These are phyloP conservation scores for Lyophyllum shimeji DNA, from an alignment of 768 basidiomycete genomes.

Conservation along the genomic window DNA sequence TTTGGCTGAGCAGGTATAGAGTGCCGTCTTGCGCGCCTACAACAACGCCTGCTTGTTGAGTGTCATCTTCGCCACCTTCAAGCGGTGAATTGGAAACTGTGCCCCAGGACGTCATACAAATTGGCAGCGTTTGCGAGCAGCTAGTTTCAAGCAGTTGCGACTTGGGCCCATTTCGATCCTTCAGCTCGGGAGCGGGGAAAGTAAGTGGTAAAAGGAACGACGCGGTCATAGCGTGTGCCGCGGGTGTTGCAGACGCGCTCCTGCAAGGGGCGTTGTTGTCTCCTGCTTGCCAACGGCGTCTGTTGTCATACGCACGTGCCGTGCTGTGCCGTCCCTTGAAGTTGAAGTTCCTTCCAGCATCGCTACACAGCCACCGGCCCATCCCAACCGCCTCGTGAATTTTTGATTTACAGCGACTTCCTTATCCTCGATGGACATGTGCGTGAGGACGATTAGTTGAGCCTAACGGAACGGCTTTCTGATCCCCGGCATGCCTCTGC, in stretches of 20 bases:
- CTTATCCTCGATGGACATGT: too few species aligned
- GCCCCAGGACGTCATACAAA: conserved; percentile 31
- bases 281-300: not conserved
- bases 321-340: too few species aligned
- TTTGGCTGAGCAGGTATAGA: conserved; percentile 38
- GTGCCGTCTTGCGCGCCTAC: conserved; percentile 45
- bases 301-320: too few species aligned
- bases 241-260: not conserved
- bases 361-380: too few species aligned
- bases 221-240: conserved; percentile 7
- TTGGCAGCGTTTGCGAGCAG: conserved; percentile 29
- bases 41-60: conserved; percentile 22
- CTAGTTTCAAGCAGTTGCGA: conserved; percentile 29
- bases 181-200: conserved; percentile 24
- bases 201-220: conserved; percentile 30
- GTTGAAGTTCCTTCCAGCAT: too few species aligned
- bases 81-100: not conserved
- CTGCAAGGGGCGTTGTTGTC: not conserved
- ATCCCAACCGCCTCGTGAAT: too few species aligned
- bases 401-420: not conserved
- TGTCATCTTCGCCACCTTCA: not conserved
- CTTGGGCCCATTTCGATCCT: conserved; percentile 7
- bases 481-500: not conserved
- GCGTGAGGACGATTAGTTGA: too few species aligned
- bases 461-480: not conserved